A percentile compares a stretch with the other conserved stretches of the same genome.
Conservation (phyloP, 2,329 filamentous ascomycete genomes). For the Exophiala bonariae region DNA sequence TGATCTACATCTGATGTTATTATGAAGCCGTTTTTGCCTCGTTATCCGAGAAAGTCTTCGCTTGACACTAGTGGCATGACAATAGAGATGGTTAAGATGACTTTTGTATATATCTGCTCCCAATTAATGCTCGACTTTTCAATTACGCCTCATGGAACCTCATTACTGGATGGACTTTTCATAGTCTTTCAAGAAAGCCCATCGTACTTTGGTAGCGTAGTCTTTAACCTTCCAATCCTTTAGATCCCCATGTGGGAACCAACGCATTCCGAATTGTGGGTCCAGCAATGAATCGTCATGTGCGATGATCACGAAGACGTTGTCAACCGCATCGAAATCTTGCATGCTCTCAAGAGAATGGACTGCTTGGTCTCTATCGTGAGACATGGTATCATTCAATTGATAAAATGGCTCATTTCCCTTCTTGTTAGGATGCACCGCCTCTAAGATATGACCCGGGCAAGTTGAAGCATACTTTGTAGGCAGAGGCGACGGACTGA, state of each 20-base stretch:
- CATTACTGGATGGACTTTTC: constrained; percentile 4
- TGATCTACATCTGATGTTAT: too few species aligned
- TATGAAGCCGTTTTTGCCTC: too few species aligned
- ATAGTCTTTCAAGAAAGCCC: constrained; percentile 17
- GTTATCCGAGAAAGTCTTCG: too few species aligned
- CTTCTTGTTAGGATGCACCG: constrained; percentile 26
- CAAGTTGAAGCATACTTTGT: constrained; percentile 18
- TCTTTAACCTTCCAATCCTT: constrained; percentile 13
- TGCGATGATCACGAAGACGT: constrained; percentile 32
- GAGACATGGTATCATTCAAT: constrained; percentile 25
- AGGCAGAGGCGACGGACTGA: constrained; percentile 12
- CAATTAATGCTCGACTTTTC: too few species aligned
- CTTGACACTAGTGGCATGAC: too few species aligned
- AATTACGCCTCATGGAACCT: too few species aligned
- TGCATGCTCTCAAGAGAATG: constrained; percentile 26
- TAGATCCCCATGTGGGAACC: constrained; percentile 12
- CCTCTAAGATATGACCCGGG: constrained; percentile 29
- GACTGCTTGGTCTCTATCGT: constrained; percentile 25
- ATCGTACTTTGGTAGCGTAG: constrained; percentile 7
- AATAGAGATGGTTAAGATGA: too few species aligned
- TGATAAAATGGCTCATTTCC: constrained; percentile 19
- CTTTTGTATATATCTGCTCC: too few species aligned
- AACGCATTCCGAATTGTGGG: constrained; percentile 25
- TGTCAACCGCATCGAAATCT: constrained; percentile 30
- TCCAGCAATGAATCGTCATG: constrained; percentile 31